Evolutionary conservation across 768 basidiomycete species (phyloP).

Genomic region (Tricholoma furcatifolium): DNA sequence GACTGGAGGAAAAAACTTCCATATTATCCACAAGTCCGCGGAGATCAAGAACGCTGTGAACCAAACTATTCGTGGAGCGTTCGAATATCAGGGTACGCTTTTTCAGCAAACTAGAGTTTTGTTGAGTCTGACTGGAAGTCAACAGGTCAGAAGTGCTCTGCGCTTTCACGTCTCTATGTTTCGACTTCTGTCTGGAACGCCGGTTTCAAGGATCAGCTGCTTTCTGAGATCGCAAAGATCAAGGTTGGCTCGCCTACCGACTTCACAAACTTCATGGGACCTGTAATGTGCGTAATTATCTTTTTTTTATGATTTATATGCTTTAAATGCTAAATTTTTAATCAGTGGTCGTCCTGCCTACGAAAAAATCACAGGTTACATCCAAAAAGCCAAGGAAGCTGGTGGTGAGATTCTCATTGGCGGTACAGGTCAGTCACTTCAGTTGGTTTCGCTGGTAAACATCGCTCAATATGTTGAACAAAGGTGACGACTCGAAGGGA

Average conservation of each 20-base stretch:
- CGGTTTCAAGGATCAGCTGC: slow-evolving; percentile 82
- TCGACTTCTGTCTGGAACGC: slow-evolving; percentile 80
- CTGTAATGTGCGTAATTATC: slow-evolving; percentile 73
- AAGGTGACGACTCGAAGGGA: slow-evolving; percentile 87
- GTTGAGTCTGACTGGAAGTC: slow-evolving; percentile 1
- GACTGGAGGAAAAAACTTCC: slow-evolving; percentile 99
- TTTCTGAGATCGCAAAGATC: slow-evolving; percentile 79
- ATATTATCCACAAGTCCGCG: slow-evolving; percentile 85
- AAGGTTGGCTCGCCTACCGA: slow-evolving; percentile 77
- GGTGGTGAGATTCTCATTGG: slow-evolving; percentile 92
- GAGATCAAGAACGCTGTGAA: slow-evolving; percentile 88
- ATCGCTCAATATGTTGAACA: neutral
- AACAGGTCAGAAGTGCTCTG: slow-evolving; percentile 95
- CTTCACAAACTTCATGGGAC: slow-evolving; percentile 89
- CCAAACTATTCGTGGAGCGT: slow-evolving; percentile 84
- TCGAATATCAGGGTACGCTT: slow-evolving; percentile 86
- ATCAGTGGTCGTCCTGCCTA: slow-evolving; percentile 80
- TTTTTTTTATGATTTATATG: neutral
- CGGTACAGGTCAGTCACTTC: slow-evolving; percentile 57
- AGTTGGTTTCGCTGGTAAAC: neutral
- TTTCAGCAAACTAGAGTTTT: neutral
- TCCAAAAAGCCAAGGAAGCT: slow-evolving; percentile 81
- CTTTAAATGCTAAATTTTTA: neutral
- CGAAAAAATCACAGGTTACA: slow-evolving; percentile 81
- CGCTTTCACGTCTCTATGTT: slow-evolving; percentile 88